A percentile compares a stretch with the other conserved stretches of the same genome.
Evolutionary conservation across 179 eudicot species (phyloP).

Genomic region (Drosera spatulata): DNA sequence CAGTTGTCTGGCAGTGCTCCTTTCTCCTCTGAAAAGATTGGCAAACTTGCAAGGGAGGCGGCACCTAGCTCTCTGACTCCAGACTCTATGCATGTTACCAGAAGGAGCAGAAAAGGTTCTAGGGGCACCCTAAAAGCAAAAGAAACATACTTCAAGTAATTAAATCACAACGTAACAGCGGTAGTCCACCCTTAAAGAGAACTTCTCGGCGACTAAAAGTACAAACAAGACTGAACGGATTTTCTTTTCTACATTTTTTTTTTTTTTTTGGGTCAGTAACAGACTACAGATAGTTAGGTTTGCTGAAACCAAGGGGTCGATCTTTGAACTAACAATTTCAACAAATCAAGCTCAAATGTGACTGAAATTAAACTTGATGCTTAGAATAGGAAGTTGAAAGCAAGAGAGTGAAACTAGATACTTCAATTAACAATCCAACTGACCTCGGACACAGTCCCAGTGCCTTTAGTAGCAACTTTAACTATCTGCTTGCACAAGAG

Average conservation of each 20-base stretch:
- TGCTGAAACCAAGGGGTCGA: too few relatives aligned
- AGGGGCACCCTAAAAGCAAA: constrained; percentile 18
- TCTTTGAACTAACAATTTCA: too few relatives aligned
- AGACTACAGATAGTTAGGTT: too few relatives aligned
- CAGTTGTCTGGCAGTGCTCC: constrained; percentile 20
- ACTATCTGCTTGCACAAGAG: constrained; percentile 36
- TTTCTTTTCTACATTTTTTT: too few relatives aligned
- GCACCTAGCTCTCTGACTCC: constrained; percentile 31
- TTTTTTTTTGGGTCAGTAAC: too few relatives aligned
- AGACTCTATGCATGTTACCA: constrained; percentile 18
- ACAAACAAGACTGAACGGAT: too few relatives aligned
- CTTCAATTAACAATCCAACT: constrained; percentile 5
- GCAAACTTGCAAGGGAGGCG: constrained; percentile 53
- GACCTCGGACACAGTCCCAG: constrained; percentile 25
- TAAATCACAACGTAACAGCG: neutral
- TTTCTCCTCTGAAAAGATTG: constrained; percentile 45
- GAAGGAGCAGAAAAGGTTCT: constrained; percentile 15
- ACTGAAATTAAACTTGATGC: neutral
- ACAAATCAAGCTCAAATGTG: too few relatives aligned
- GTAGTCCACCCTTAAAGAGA: too few relatives aligned
- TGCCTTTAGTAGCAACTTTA: constrained; percentile 39
- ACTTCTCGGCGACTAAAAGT: too few relatives aligned
- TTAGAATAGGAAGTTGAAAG: constrained; percentile 3
- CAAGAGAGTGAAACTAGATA: neutral
- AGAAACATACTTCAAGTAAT: constrained; percentile 1